Conservation (phyloP, 1,139 yeast genomes). For the Pichia sp. region DNA sequence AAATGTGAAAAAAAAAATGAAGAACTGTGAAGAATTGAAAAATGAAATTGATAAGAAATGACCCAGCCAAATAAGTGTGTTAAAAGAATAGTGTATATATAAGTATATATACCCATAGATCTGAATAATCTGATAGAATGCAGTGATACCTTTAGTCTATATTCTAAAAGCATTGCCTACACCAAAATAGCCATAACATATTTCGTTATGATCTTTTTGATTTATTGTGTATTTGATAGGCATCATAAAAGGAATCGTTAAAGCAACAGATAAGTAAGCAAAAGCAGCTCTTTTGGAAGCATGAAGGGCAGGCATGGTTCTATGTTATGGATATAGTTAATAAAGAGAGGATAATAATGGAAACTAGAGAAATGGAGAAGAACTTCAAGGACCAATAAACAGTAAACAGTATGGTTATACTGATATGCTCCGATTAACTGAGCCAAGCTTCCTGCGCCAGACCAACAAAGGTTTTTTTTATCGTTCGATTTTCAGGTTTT, state of each 20-base stretch:
- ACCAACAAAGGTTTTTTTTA: not conserved
- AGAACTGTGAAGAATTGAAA: not conserved
- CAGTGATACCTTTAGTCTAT: conserved; percentile 6
- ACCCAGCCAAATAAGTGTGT: not conserved
- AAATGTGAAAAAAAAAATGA: not conserved
- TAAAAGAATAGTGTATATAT: not conserved
- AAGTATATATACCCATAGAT: not conserved
- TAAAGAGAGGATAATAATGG: not conserved
- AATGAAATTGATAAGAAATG: not conserved
- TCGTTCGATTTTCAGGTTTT: not conserved
- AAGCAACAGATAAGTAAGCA: conserved; percentile 26
- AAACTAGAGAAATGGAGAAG: not conserved
- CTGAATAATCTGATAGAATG: not conserved
- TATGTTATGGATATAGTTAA: not conserved
- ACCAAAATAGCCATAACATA: conserved; percentile 23
- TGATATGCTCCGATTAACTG: not conserved
- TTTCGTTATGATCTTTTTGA: conserved; percentile 15
- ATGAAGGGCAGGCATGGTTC: not conserved
- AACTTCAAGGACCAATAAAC: not conserved
- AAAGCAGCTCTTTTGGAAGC: conserved; percentile 20
- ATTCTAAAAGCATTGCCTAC: conserved; percentile 28
- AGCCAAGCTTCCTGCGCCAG: not conserved
- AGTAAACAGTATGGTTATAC: no score
- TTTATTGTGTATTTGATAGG: conserved; percentile 26
- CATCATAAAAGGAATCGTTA: conserved; percentile 28